Evolutionary conservation across 257 asterid species (phyloP), one percentile per base, ranked within the genome.

Genomic region (Penstemon davidsonii): DNA sequence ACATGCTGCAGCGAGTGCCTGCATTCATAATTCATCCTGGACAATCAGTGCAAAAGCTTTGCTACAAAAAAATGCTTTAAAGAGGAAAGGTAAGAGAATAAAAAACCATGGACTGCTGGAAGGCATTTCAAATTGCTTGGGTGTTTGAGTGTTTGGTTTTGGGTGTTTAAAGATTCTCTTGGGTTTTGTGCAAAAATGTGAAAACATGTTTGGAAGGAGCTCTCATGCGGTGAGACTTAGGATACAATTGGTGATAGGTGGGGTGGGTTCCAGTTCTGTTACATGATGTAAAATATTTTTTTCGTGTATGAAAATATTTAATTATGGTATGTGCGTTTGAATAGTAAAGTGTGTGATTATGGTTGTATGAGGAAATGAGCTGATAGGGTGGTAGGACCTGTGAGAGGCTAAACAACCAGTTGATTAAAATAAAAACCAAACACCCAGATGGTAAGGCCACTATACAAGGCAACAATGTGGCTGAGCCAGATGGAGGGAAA

Each of bases 1-100:
- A 47, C 88, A 78, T 8, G 97, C 99, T 19, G 99, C 99, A 69
- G 99, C 99, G 69, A 94, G 83, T 66, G 98, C 99, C 99, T 94
- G 95, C 85, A 82, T 67, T 64, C 78, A 64, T 80, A 56, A 75
- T 62, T 56, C 77, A 74, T 44, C 68, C 61, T 67, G 64, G 59
- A 66, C 43, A 67, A 62, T 72, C 64, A 73, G 76, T 50, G 41
- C 55, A 70, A 64, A 64, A 64, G 41, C 55, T 49, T 62, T 39
- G 59, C 52, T 25, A 25, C 33, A 56, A 55, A 15, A 62, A 68
- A 62, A 67, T 58, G 61, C 67, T 65, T 55, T 40, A 42, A 64
- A 39, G 60, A 7, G 75, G 57, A 63, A 49, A 12, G 39, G 38
- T 12, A 54, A 50, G 62, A 6, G 13, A 52, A 59, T 56, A 54